A percentile compares a stretch with the other conserved stretches of the same genome.
Evolutionary conservation across 208 protist genomes (phyloP).

Genomic region (Strigomonas culicis): DNA sequence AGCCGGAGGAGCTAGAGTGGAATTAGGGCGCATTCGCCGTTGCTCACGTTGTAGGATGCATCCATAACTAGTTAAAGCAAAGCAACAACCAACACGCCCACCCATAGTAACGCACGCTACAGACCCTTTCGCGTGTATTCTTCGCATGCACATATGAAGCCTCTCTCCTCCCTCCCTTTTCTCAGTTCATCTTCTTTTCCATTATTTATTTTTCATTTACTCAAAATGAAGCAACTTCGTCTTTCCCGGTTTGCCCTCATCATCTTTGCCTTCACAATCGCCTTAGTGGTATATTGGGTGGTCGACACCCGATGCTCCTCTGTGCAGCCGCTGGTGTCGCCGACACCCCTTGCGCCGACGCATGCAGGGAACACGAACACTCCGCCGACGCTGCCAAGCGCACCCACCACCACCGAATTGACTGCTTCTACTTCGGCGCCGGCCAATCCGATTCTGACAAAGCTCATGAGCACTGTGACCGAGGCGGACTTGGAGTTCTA

Average conservation of each 20-base stretch:
- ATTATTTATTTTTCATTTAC: background rate
- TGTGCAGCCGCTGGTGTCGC: too few species aligned
- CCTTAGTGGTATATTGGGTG: too few species aligned
- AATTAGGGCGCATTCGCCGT: conserved; percentile 19
- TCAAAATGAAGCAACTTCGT: background rate
- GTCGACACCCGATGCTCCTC: too few species aligned
- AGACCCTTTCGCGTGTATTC: too few species aligned
- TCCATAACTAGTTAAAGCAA: background rate
- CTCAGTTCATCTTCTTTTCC: background rate
- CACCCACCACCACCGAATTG: too few species aligned
- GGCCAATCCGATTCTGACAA: conserved; percentile 50
- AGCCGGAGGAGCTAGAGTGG: conserved; percentile 87
- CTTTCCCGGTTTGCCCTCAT: too few species aligned
- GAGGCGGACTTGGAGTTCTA: conserved; percentile 48
- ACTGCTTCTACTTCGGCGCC: conserved; percentile 23
- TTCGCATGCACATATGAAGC: too few species aligned
- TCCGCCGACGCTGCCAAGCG: too few species aligned
- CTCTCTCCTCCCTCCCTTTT: background rate
- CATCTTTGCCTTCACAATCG: too few species aligned
- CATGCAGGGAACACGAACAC: too few species aligned
- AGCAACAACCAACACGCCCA: background rate
- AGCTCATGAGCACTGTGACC: conserved; percentile 27
- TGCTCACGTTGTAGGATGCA: background rate
- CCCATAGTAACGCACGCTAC: too few species aligned
- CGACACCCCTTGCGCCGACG: too few species aligned